These are phyloP conservation scores for Fusarium longipes DNA, from an alignment of 2,329 filamentous ascomycete species.

Conservation along the genomic window DNA sequence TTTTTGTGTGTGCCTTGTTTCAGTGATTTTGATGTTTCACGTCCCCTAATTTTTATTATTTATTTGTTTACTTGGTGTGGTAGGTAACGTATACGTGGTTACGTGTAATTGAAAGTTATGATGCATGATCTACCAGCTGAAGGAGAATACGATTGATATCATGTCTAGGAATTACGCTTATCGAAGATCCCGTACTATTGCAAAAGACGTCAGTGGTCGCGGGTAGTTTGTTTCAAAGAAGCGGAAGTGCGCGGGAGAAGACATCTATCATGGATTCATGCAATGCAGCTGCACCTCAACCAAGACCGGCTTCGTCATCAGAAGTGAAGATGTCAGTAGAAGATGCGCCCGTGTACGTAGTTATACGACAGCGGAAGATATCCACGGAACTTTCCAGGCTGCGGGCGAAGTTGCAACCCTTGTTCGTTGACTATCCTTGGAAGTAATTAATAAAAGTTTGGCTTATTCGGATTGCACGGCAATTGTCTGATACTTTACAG, in stretches of 20 bases:
- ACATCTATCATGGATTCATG: neutral
- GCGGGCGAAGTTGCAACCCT: constrained; percentile 7
- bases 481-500: neutral
- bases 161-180: constrained; percentile 14
- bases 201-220: constrained; percentile 32
- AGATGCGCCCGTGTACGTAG: constrained; percentile 5
- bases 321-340: neutral
- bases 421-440: constrained; percentile 3
- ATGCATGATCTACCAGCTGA: constrained; percentile 11
- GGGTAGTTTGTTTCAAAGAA: constrained; percentile 34
- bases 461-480: constrained; percentile 9
- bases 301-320: constrained; percentile 19
- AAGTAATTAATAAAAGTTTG: no score
- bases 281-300: neutral
- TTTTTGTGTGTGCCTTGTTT: constrained; percentile 17
- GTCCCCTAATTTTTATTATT: constrained; percentile 18
- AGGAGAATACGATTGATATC: neutral
- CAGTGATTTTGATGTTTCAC: constrained; percentile 27
- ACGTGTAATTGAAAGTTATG: constrained; percentile 3
- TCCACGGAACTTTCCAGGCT: constrained; percentile 9
- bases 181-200: constrained; percentile 24
- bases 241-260: constrained; percentile 15
- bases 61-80: neutral
- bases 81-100: neutral
- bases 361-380: neutral